A percentile compares a stretch with the other conserved stretches of the same genome.
Evolutionary conservation across 257 asterid genomes (phyloP).

Genomic region (Primulina eburnea): DNA sequence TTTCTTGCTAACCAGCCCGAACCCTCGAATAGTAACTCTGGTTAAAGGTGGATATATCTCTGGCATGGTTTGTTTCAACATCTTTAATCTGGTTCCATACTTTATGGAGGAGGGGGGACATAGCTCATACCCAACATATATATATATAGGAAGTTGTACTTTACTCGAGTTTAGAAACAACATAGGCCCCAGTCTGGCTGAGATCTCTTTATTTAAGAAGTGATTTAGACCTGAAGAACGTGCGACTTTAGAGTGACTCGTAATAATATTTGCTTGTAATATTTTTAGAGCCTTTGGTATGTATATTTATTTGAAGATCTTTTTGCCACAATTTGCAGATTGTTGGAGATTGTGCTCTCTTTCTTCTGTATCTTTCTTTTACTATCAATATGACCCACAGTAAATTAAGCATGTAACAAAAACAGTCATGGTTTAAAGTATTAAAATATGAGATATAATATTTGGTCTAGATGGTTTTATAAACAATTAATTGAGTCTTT

Average conservation of each 20-base stretch:
- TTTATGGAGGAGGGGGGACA: neutral
- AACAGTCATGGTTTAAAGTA: neutral
- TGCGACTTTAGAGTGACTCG: neutral
- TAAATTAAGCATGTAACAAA: too few relatives aligned
- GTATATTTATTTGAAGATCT: neutral
- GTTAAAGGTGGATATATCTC: constrained; percentile 11
- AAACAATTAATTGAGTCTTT: too few relatives aligned
- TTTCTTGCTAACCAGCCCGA: constrained; percentile 51
- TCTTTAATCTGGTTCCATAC: neutral
- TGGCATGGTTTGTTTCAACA: neutral
- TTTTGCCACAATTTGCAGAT: neutral
- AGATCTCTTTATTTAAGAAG: constrained; percentile 10
- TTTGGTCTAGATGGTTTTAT: too few relatives aligned
- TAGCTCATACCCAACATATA: neutral
- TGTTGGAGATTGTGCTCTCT: neutral
- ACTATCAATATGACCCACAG: neutral
- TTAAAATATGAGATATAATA: too few relatives aligned
- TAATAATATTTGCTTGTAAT: neutral
- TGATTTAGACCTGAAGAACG: constrained; percentile 13
- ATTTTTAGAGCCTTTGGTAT: neutral
- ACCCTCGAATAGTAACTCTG: constrained; percentile 45
- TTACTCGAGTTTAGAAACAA: constrained; percentile 26
- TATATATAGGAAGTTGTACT: constrained; percentile 25
- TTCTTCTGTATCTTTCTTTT: neutral
- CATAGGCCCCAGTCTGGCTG: constrained; percentile 19